Evolutionary conservation across 768 basidiomycete genomes (phyloP).

Genomic region (Lepiota brunneoincarnata): DNA sequence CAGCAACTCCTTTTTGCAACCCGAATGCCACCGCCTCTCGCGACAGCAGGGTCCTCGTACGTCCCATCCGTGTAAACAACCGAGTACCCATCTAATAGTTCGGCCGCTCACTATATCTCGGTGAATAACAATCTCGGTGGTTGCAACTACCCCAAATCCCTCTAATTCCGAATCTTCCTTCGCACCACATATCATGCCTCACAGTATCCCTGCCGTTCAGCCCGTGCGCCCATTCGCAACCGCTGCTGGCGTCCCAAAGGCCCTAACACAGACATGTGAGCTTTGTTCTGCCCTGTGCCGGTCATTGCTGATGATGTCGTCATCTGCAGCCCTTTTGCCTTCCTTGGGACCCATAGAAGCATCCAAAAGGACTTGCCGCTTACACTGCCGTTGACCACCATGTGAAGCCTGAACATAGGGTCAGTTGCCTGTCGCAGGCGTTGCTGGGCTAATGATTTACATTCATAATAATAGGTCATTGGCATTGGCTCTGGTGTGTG

Average conservation of each 20-base stretch:
- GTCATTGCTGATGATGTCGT: background rate
- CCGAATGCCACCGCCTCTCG: conserved; percentile 8
- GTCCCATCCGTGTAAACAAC: background rate
- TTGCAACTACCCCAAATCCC: background rate
- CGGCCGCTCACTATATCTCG: background rate
- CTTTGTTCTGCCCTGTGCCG: background rate
- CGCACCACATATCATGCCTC: background rate
- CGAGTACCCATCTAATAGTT: background rate
- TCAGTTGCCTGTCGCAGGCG: conserved; percentile 28
- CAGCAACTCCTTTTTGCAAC: background rate
- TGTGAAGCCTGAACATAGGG: conserved; percentile 79
- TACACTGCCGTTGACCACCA: conserved; percentile 93
- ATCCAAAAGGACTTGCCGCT: conserved; percentile 88
- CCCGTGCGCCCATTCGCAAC: background rate
- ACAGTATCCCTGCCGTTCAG: background rate
- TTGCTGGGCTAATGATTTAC: background rate
- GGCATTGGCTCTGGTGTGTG: conserved; percentile 80
- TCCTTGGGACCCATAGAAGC: conserved; percentile 67
- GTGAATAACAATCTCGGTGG: background rate
- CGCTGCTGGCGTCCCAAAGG: background rate
- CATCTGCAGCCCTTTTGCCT: conserved; percentile 7
- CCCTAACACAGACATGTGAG: background rate
- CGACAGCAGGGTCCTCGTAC: background rate
- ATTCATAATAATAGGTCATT: conserved; percentile 54
- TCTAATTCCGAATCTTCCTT: background rate